These are phyloP conservation scores for Pseudocercospora cruenta DNA, from an alignment of 2,329 filamentous ascomycete genomes.

Conservation along the genomic window DNA sequence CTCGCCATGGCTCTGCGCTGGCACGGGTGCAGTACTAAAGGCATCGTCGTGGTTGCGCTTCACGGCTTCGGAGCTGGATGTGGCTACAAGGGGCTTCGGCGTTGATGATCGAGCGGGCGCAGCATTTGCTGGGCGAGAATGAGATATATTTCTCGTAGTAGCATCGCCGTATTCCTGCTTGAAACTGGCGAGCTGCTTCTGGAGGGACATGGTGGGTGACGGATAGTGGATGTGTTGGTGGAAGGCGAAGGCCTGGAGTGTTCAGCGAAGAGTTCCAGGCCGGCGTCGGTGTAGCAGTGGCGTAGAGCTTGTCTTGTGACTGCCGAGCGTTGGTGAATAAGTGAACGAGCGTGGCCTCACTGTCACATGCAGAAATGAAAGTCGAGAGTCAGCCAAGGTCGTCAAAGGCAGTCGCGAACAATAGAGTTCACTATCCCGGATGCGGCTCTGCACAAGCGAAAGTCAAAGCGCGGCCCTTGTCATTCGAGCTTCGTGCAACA, in stretches of 20 bases:
- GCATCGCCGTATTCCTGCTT: constrained; percentile 37
- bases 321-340: neutral
- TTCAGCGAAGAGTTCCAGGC: constrained; percentile 38
- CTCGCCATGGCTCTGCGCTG: constrained; percentile 53
- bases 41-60: constrained; percentile 35
- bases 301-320: neutral
- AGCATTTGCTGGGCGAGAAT: constrained; percentile 31
- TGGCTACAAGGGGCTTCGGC: constrained; percentile 27
- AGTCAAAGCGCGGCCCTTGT: constrained; percentile 1
- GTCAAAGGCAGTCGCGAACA: constrained; percentile 4
- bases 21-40: constrained; percentile 22
- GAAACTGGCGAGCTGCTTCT: constrained; percentile 34
- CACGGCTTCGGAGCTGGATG: constrained; percentile 72
- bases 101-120: constrained; percentile 32
- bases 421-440: neutral
- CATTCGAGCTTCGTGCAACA: neutral
- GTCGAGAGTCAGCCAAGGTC: neutral
- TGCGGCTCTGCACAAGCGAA: constrained; percentile 8
- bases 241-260: constrained; percentile 26
- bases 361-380: neutral
- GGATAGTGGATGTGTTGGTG: neutral
- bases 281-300: neutral
- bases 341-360: neutral
- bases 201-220: constrained; percentile 36
- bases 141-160: constrained; percentile 34